Evolutionary conservation across 306 rosid genomes (phyloP).

Genomic region (Leucaena leucocephala): DNA sequence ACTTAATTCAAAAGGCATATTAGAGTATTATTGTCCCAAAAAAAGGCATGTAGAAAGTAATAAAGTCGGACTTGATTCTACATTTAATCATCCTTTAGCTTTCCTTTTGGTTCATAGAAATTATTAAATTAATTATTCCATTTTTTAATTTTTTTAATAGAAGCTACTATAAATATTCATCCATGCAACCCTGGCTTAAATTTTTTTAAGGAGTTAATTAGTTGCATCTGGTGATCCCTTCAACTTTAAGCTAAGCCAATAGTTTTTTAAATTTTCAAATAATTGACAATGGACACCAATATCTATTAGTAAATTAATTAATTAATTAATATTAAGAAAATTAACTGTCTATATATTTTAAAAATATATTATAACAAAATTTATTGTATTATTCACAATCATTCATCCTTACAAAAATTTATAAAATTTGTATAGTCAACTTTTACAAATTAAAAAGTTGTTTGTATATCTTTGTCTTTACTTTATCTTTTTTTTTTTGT

Average conservation of each 20-base stretch:
- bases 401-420: neutral
- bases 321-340: neutral
- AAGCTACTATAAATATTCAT: neutral
- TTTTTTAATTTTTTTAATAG: neutral
- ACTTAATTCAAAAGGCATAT: neutral
- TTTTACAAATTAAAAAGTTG: neutral
- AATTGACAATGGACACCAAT: neutral
- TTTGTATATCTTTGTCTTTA: neutral
- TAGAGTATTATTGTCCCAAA: neutral
- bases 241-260: neutral
- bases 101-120: neutral
- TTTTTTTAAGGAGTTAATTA: neutral
- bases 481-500: neutral
- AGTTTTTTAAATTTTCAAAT: neutral
- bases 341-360: neutral
- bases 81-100: neutral
- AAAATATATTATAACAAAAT: no score
- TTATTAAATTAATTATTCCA: neutral
- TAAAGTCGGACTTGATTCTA: neutral
- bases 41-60: constrained; percentile 1
- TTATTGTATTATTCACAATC: neutral
- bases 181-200: neutral
- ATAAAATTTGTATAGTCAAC: neutral
- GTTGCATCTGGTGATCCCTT: no score
- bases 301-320: neutral